Evolutionary conservation across 257 asterid genomes (phyloP).

Genomic region (Cinchona pubescens): DNA sequence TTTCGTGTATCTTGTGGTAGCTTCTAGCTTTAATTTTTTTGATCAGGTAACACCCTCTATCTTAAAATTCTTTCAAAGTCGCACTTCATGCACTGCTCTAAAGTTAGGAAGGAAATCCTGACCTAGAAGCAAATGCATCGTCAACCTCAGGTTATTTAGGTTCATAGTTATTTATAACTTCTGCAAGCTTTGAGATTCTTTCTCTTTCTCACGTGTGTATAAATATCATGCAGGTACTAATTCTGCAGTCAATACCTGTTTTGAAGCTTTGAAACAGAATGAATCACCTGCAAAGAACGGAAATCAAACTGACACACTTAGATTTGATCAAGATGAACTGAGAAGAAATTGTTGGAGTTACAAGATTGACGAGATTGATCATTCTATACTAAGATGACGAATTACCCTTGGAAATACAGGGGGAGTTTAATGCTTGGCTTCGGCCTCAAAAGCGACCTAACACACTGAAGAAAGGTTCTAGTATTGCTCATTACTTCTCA

Average conservation of each 20-base stretch:
- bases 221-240: constrained; percentile 15
- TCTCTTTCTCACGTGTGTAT: not conserved
- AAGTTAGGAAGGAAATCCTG: constrained; percentile 30
- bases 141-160: constrained; percentile 51
- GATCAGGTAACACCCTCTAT: constrained; percentile 67
- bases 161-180: constrained; percentile 5
- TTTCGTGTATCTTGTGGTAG: not conserved
- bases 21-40: constrained; percentile 11
- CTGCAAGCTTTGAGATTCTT: not conserved
- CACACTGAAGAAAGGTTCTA: constrained; percentile 48
- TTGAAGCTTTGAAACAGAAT: constrained; percentile 20
- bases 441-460: constrained; percentile 69
- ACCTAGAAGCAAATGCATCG: constrained; percentile 37
- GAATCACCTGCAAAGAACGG: constrained; percentile 29
- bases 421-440: constrained; percentile 68
- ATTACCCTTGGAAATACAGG: constrained; percentile 72
- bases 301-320: constrained; percentile 21
- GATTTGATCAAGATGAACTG: constrained; percentile 29
- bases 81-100: constrained; percentile 33
- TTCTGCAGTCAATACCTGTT: constrained; percentile 14
- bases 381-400: constrained; percentile 57
- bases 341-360: constrained; percentile 49
- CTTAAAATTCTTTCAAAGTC: constrained; percentile 53
- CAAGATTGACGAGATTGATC: constrained; percentile 71
- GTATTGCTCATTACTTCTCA: constrained; percentile 65